Evolutionary conservation across 1,139 yeast species (phyloP).

Genomic region (Lizanozyma gosingica): DNA sequence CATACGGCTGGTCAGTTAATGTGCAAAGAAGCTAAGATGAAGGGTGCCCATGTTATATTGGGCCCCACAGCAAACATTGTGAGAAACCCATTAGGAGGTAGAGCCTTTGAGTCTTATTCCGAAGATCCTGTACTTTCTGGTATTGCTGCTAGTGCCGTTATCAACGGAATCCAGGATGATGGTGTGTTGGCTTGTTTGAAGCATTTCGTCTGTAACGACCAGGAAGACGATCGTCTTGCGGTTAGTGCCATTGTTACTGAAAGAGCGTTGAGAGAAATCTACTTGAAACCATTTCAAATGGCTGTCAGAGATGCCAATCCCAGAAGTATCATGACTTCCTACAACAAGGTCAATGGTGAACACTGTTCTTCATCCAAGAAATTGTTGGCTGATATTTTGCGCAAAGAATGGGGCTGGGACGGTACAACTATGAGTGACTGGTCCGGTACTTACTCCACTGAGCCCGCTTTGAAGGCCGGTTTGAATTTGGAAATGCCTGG

Average conservation of each 20-base stretch:
- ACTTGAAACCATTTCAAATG: slow-evolving; percentile 14
- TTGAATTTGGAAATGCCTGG: slow-evolving; percentile 17
- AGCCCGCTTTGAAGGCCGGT: slow-evolving; percentile 12
- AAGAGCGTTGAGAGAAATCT: slow-evolving; percentile 14
- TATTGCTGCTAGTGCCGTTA: slow-evolving; percentile 17
- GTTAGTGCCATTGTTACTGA: slow-evolving; percentile 12
- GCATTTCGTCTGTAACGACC: slow-evolving; percentile 13
- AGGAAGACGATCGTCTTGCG: slow-evolving; percentile 10
- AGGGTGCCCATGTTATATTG: slow-evolving; percentile 24
- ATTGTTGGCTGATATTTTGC: slow-evolving; percentile 10
- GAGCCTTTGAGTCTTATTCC: slow-evolving; percentile 26
- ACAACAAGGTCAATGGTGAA: slow-evolving; percentile 13
- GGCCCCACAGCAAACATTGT: slow-evolving; percentile 29
- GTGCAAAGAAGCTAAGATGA: slow-evolving; percentile 27
- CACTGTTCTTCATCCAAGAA: slow-evolving; percentile 10
- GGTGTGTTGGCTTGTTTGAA: slow-evolving; percentile 8
- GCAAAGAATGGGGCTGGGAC: slow-evolving; percentile 12
- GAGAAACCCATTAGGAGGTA: slow-evolving; percentile 27
- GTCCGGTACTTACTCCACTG: slow-evolving; percentile 12
- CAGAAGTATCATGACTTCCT: slow-evolving; percentile 13
- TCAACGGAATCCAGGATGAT: slow-evolving; percentile 22
- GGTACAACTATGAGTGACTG: slow-evolving; percentile 15
- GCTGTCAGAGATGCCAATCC: slow-evolving; percentile 12
- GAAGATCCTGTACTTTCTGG: slow-evolving; percentile 29
- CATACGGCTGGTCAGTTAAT: slow-evolving; percentile 21